A percentile compares a stretch with the other conserved stretches of the same genome.
Evolutionary conservation across 106 monocot genomes (phyloP).

Genomic region (Acorus gramineus): DNA sequence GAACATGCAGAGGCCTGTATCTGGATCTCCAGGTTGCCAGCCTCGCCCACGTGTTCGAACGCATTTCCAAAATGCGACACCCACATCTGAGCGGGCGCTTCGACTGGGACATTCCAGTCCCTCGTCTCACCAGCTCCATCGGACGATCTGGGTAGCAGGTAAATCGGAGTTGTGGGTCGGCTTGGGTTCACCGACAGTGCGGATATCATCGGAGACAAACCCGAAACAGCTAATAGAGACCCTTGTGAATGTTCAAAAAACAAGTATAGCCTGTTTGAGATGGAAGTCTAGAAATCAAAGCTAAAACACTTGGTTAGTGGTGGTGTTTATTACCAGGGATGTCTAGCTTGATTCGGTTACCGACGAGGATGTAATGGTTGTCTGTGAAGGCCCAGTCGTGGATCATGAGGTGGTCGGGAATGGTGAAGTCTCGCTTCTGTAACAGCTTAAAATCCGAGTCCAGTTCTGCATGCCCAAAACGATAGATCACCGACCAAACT

Average conservation of each 20-base stretch:
- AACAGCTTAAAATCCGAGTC: conserved; percentile 21
- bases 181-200: conserved; percentile 54
- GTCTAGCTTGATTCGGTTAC: conserved; percentile 30
- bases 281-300: too few species aligned
- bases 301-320: too few species aligned
- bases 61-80: conserved; percentile 54
- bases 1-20: conserved; percentile 61
- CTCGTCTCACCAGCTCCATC: not conserved
- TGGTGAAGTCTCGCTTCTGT: conserved; percentile 15
- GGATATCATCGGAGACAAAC: conserved; percentile 68
- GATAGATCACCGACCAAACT: not conserved
- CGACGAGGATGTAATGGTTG: conserved; percentile 23
- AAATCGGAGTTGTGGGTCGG: conserved; percentile 46
- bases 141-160: conserved; percentile 62
- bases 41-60: conserved; percentile 35
- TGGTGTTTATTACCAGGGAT: conserved; percentile 8
- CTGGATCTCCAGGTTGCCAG: conserved; percentile 26
- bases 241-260: conserved; percentile 11
- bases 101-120: conserved; percentile 61
- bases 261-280: too few species aligned
- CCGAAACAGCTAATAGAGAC: conserved; percentile 54
- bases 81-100: conserved; percentile 60
- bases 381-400: conserved; percentile 41
- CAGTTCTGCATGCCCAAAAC: conserved; percentile 11
- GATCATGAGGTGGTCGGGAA: conserved; percentile 30